Base-by-base conservation (phyloP, 257 asterid species). In the Rhazya stricta region DNA sequence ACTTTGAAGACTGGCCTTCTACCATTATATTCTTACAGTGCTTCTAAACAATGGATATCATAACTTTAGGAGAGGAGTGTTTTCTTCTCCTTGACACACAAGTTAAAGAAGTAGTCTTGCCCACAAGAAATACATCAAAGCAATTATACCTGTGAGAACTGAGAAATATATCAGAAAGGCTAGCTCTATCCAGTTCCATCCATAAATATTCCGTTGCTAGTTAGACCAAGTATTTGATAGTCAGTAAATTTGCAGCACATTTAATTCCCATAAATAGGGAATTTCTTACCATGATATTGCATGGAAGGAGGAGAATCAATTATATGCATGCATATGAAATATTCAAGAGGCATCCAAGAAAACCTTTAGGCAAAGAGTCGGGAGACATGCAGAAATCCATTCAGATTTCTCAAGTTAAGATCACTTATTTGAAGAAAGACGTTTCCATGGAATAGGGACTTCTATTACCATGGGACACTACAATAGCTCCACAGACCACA, bases 1-100 rank as follows among this genome's bases (percentile, higher is more conserved):
- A 80, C 89, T 83, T 89, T 56, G 89, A 87, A 89, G 95, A 82
- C 74, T 77, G 74, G 89, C 67, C 76, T 71, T 61, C 36, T 77
- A 71, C 68, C 66, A 36, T 71, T 65, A 71, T 19, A 75, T 41
- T 62, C 56, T 75, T 30, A 66, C 79, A 80, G 65, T 75, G 50
- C 29, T 74, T n/a, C 27, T 32, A 67, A 32, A 65, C 72, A 46
- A 68, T 72, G 67, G 54, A 29, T n/a, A 65, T 27, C 79, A 74
- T 65, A 72, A 36, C 79, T 79, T 78, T 32, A 67, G 57, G 80
- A 74, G 77, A 77, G 75, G 77, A 41, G 34, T 12, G 36, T 77
- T 61, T 61, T 78, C 86, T 85, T 85, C 81, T 61, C 77, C 94
- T 85, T 89, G 68, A 80, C 84, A 53, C 65, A 18, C 37, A 73